Percentiles rank a stretch among this genome's conserved stretches.
Conservation (phyloP, 805 yeast species). For the Wickerhamiella alocasiicola region DNA sequence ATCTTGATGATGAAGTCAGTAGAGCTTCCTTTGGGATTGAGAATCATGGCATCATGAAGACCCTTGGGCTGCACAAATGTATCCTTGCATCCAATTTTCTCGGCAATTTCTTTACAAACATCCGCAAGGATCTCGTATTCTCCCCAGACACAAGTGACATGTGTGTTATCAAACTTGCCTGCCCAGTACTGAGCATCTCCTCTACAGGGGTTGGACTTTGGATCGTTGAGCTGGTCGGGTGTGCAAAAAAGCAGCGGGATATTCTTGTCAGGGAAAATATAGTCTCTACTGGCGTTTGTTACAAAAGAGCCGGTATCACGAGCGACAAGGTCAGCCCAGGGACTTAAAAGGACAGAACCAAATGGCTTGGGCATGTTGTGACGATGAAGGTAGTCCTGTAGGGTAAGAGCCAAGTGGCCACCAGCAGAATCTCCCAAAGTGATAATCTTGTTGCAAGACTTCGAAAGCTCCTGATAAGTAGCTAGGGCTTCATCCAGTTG, state of each 20-base stretch:
- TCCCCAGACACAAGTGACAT: conserved; percentile 18
- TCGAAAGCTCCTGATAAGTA: conserved; percentile 16
- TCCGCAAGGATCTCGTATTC: conserved; percentile 19
- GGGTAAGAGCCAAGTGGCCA: conserved; percentile 21
- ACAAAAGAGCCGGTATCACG: conserved; percentile 5
- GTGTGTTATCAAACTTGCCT: conserved; percentile 14
- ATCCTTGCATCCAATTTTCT: conserved; percentile 9
- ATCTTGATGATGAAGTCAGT: conserved; percentile 1
- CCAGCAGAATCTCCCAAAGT: conserved; percentile 28
- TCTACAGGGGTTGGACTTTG: conserved; percentile 13
- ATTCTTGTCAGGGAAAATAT: not conserved
- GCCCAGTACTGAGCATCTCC: conserved; percentile 16
- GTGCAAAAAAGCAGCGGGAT: conserved; percentile 1
- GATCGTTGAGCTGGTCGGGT: conserved; percentile 13
- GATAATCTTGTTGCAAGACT: conserved; percentile 19
- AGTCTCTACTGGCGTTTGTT: conserved; percentile 7
- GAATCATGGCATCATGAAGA: conserved; percentile 17
- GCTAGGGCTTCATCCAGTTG: conserved; percentile 23
- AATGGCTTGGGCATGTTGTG: conserved; percentile 6
- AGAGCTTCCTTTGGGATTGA: not conserved
- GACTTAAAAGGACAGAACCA: conserved; percentile 18
- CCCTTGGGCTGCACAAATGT: conserved; percentile 17
- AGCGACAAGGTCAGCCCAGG: conserved; percentile 16
- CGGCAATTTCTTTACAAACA: conserved; percentile 12
- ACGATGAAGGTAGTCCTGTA: conserved; percentile 14